These are phyloP conservation scores for Eimeria necatrix DNA, from an alignment of 169 alveolate species.

Conservation along the genomic window DNA sequence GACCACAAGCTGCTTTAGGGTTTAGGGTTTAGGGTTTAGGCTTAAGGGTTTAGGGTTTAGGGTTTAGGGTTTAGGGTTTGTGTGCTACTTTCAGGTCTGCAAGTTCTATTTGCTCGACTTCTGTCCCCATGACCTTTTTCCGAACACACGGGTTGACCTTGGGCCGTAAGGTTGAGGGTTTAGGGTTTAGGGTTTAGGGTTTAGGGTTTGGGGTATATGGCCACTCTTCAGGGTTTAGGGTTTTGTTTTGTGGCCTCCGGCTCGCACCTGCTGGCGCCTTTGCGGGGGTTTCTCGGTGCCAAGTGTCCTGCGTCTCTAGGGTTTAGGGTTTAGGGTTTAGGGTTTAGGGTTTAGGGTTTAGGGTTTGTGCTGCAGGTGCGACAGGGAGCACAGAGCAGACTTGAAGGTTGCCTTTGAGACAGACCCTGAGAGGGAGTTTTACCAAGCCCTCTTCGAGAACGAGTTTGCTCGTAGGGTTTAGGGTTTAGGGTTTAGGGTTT, in stretches of 20 bases:
- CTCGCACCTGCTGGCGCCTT: not conserved
- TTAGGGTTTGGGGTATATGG: not conserved
- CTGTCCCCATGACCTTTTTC: slow-evolving; percentile 96
- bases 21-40: not conserved
- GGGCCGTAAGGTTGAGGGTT: slow-evolving; percentile 90
- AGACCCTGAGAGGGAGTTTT: slow-evolving; percentile 73
- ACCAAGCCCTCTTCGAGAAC: slow-evolving; percentile 75
- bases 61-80: not conserved
- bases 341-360: slow-evolving; percentile 24
- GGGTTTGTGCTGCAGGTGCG: slow-evolving; percentile 70
- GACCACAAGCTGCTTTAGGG: not conserved
- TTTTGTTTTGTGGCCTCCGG: not conserved
- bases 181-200: slow-evolving; percentile 53
- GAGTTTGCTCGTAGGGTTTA: slow-evolving; percentile 79
- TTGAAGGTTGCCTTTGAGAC: slow-evolving; percentile 61
- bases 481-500: slow-evolving; percentile 45
- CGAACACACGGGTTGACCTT: slow-evolving; percentile 93
- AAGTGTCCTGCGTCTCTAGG: not conserved
- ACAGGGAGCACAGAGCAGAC: slow-evolving; percentile 72
- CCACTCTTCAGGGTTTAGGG: no score
- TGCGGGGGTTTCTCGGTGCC: not conserved
- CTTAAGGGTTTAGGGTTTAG: not conserved
- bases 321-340: not conserved
- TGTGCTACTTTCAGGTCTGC: slow-evolving; percentile 87
- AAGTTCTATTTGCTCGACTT: slow-evolving; percentile 92